phyloP scores from a whole-genome alignment of 768 basidiomycete genomes.

The Solioccasus polychromus region DNA sequence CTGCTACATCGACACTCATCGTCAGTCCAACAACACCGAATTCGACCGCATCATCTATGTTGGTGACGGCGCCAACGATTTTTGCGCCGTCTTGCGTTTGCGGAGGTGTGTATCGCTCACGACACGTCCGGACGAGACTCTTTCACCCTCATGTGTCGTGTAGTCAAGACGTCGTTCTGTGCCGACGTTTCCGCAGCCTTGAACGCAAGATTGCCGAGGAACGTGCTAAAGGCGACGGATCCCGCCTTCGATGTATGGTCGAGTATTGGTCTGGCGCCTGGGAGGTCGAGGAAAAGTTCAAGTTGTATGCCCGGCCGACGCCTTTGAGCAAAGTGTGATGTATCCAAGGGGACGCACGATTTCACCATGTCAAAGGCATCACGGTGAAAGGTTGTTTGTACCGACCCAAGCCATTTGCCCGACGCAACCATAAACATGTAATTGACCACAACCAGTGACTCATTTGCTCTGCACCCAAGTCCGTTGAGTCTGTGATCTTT shows the following conservation, averaged over 20 bases:
- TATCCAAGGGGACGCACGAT: no score
- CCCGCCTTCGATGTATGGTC: conserved; percentile 69
- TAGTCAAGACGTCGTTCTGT: conserved; percentile 83
- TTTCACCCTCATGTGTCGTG: neutral
- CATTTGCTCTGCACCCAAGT: no score
- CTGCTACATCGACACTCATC: conserved; percentile 55
- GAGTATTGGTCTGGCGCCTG: conserved; percentile 92
- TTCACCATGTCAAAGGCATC: no score
- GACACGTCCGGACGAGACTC: no score
- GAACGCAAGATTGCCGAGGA: conserved; percentile 76
- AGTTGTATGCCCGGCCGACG: conserved; percentile 7
- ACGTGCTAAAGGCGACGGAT: conserved; percentile 39
- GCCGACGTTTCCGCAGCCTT: conserved; percentile 74
- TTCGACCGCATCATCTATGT: conserved; percentile 86
- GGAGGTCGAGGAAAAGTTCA: conserved; percentile 90
- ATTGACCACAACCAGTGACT: no score
- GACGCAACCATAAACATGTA: no score
- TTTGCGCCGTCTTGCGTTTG: conserved; percentile 85
- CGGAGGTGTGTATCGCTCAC: conserved; percentile 50
- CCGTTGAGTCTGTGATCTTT: no score
- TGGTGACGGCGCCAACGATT: conserved; percentile 95
- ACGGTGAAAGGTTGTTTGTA: no score
- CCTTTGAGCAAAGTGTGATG: no score
- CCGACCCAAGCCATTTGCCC: no score
- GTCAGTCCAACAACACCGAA: conserved; percentile 45